Percentiles rank a stretch among this genome's conserved stretches.
Conservation (phyloP, 768 basidiomycete species). For the Russula ochroleuca region DNA sequence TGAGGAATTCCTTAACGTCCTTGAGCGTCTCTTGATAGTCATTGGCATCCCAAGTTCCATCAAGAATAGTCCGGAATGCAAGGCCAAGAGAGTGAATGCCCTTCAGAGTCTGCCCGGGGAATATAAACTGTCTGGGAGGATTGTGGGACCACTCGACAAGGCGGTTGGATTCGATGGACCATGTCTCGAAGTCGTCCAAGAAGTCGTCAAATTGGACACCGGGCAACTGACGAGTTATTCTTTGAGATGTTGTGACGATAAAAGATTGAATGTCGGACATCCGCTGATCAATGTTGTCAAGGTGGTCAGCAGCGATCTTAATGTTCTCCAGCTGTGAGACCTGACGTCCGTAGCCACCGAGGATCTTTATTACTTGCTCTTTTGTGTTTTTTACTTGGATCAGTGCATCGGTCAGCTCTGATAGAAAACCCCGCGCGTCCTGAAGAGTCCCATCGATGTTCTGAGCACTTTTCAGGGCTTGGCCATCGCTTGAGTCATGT, state of each 20-base stretch:
- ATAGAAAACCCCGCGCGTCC: not conserved
- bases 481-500: not conserved
- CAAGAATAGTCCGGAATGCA: not conserved
- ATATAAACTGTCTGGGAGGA: not conserved
- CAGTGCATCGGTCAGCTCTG: not conserved
- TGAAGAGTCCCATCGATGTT: not conserved
- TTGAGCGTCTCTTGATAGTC: not conserved
- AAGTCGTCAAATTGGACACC: not conserved
- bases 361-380: not conserved
- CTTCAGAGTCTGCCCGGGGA: not conserved
- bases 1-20: not conserved
- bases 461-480: too few relatives aligned
- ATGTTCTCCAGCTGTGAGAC: not conserved
- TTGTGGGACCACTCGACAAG: not conserved
- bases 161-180: not conserved
- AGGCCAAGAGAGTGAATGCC: not conserved
- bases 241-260: not conserved
- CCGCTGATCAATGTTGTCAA: not conserved
- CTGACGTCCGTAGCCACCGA: not conserved
- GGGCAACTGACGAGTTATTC: not conserved
- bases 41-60: not conserved
- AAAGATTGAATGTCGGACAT: not conserved
- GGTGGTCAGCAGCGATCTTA: not conserved
- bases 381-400: not conserved
- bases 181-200: too few relatives aligned